A percentile compares a stretch with the other conserved stretches of the same genome.
phyloP scores from a whole-genome alignment of 1,139 yeast genomes.

The Suhomyces coccinellae region DNA sequence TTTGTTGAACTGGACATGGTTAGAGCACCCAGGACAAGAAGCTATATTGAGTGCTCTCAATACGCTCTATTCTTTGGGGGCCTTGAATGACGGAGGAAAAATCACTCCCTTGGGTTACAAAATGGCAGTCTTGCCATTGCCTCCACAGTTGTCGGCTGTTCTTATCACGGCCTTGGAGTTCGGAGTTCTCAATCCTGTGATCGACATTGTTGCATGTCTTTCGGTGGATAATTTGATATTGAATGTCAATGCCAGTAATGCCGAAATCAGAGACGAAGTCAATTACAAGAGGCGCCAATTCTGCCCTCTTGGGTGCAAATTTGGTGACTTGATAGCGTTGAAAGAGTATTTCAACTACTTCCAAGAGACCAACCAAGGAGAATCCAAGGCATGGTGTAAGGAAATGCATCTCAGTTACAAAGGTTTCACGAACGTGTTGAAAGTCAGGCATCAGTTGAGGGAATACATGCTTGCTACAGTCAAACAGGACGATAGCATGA shows the following conservation, averaged over 20 bases:
- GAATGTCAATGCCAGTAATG: conserved; percentile 60
- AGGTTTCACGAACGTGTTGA: conserved; percentile 76
- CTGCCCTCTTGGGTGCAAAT: conserved; percentile 66
- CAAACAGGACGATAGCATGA: conserved; percentile 37
- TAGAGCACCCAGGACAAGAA: conserved; percentile 83
- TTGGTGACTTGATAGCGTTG: conserved; percentile 83
- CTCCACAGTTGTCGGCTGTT: conserved; percentile 91
- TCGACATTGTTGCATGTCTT: conserved; percentile 88
- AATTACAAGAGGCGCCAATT: conserved; percentile 58
- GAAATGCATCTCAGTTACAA: conserved; percentile 73
- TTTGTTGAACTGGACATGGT: conserved; percentile 85
- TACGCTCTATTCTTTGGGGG: conserved; percentile 75
- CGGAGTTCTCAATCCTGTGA: conserved; percentile 62
- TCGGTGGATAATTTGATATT: conserved; percentile 86
- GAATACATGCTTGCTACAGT: conserved; percentile 62
- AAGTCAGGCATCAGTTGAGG: conserved; percentile 72
- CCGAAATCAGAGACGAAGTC: conserved; percentile 81
- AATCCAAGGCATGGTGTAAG: conserved; percentile 78
- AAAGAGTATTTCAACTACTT: conserved; percentile 75
- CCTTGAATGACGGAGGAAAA: conserved; percentile 72
- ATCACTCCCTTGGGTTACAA: conserved; percentile 76
- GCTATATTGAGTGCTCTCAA: conserved; percentile 75
- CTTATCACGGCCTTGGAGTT: conserved; percentile 64
- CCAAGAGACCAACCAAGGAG: conserved; percentile 46
- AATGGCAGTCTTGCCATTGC: conserved; percentile 87